phyloP scores from a whole-genome alignment of 2,329 filamentous ascomycete genomes.

The Plectosphaerella sp. region DNA sequence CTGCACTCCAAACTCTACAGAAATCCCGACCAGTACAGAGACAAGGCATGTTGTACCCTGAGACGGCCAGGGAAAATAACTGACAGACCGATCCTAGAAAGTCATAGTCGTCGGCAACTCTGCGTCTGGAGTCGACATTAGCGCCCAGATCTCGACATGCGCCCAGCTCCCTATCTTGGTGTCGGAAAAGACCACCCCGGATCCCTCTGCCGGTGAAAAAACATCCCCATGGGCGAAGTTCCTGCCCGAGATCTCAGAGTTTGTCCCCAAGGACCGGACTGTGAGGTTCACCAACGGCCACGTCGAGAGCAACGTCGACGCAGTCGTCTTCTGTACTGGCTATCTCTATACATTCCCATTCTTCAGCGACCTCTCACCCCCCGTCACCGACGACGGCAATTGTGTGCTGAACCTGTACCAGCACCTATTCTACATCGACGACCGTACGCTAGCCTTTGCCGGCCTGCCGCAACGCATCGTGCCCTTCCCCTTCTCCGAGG shows the following conservation, averaged over 20 bases:
- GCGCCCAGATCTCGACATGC: constrained; percentile 54
- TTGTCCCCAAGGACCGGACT: constrained; percentile 35
- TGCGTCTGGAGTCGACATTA: constrained; percentile 66
- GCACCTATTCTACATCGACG: constrained; percentile 62
- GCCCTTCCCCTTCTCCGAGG: constrained; percentile 68
- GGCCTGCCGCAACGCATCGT: constrained; percentile 64
- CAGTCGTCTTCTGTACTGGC: constrained; percentile 81
- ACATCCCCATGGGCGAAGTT: constrained; percentile 22
- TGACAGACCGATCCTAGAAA: constrained; percentile 44
- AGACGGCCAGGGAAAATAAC: background rate
- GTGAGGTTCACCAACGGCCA: constrained; percentile 62
- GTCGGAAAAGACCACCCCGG: constrained; percentile 39
- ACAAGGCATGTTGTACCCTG: constrained; percentile 18
- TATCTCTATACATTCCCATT: constrained; percentile 87
- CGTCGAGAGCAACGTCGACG: constrained; percentile 65
- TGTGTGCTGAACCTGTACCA: constrained; percentile 59
- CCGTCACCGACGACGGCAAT: constrained; percentile 54
- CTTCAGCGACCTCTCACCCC: constrained; percentile 37
- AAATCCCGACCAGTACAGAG: constrained; percentile 25
- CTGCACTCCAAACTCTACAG: constrained; percentile 68
- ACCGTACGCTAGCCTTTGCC: constrained; percentile 63
- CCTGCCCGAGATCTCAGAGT: constrained; percentile 43
- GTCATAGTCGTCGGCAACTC: constrained; percentile 65
- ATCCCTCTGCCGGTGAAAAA: constrained; percentile 16
- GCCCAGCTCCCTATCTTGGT: constrained; percentile 51